Base-by-base conservation (phyloP, 345 rosid species). In the Arabidopsis suecica region DNA sequence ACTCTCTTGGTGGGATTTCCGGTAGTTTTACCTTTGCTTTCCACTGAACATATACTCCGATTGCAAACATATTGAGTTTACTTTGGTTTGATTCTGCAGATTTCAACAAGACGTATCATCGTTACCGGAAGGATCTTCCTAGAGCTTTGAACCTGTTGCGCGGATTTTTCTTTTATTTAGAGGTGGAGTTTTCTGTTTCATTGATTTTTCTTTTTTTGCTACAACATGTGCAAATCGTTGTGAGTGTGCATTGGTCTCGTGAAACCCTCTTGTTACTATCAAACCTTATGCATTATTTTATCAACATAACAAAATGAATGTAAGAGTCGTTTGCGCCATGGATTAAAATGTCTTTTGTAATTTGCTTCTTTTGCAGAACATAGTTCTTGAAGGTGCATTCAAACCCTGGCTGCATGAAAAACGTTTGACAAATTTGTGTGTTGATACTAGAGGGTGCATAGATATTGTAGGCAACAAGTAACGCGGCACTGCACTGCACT, bases 91-190 rank as follows among this genome's bases (percentile, higher is more conserved):
- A 3, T 68, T 22, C 69, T 81, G 83, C 87, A 88, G 98, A 86
- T 69, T 81, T 93, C 54, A 68, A 60, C 58, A 61, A 40, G 45
- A 9, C 48, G 74, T 70, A 65, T 37, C 81, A 18, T 49, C 56
- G 57, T 50, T 12, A 14, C 58, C 8, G 9, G 33, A 71, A 28
- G 62, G 82, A 88, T 72, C 47, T 0, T 30, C 61, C 10, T 38
- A 75, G 79, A 75, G 77, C 63, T 48, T 78, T 90, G 69, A 85
- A 82, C 78, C 81, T 93, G 50, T 77, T 93, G 68, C 98, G 95
- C 8, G 97, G 91, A 49, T 90, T 90, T 73, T 84, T 86, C 87
- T 93, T 68, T 75, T 90, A 91, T 83, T 48, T 90, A 76, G 40
- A 81, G 84, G 98, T 88, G 72, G 13, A 86, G 80, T 71, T 28